Conservation (phyloP, 2,329 filamentous ascomycete species). For the Clarireedia homoeocarpa region DNA sequence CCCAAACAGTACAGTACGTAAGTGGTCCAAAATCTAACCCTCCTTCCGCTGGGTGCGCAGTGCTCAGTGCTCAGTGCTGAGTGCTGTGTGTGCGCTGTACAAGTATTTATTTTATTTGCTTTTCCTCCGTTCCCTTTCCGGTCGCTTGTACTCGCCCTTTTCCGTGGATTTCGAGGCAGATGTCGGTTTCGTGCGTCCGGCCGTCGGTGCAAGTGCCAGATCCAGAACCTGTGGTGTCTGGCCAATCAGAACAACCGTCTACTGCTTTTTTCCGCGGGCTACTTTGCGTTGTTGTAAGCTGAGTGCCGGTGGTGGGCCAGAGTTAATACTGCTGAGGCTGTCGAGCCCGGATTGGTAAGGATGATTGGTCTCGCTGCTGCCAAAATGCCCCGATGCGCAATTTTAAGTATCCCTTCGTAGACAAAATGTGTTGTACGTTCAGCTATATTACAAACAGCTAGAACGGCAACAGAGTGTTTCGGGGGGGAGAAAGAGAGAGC, state of each 20-base stretch:
- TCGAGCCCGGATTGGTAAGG: too few relatives aligned
- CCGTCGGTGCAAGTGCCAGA: background rate
- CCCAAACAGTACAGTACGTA: background rate
- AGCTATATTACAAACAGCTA: too few relatives aligned
- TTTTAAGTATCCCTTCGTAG: too few relatives aligned
- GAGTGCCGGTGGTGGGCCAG: too few relatives aligned
- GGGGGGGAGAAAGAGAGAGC: background rate
- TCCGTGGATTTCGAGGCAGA: background rate
- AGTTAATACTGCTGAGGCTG: too few relatives aligned
- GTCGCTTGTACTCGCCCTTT: slow-evolving; percentile 10
- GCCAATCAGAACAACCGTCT: slow-evolving; percentile 21
- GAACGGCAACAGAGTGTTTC: too few relatives aligned
- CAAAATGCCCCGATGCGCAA: too few relatives aligned
- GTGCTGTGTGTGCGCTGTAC: background rate
- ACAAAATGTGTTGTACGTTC: too few relatives aligned
- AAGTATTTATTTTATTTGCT: background rate
- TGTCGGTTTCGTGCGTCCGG: slow-evolving; percentile 17
- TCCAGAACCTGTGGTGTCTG: background rate
- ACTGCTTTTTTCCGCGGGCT: slow-evolving; percentile 7
- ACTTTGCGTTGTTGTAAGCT: background rate
- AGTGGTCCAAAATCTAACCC: slow-evolving; percentile 1
- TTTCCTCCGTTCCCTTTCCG: background rate
- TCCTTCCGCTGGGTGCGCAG: background rate
- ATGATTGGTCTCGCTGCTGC: too few relatives aligned
- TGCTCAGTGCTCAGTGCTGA: background rate